Evolutionary conservation across 306 rosid species (phyloP).

Genomic region (Quercus cerris): DNA sequence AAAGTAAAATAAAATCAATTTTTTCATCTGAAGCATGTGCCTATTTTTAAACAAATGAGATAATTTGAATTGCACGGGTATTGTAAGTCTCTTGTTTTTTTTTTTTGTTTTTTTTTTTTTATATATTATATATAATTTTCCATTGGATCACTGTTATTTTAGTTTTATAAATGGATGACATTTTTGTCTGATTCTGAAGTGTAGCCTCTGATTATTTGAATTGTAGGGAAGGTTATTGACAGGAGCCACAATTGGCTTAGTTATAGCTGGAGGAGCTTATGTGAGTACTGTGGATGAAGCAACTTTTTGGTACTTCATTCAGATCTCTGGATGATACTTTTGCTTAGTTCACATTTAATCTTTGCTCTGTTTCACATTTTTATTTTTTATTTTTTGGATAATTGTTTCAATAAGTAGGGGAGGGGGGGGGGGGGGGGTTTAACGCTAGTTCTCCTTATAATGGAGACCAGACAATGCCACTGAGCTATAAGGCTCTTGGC

Average conservation of each 20-base stretch:
- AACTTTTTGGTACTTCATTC: slow-evolving; percentile 89
- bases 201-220: slow-evolving; percentile 22
- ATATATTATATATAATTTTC: not conserved
- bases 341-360: not conserved
- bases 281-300: slow-evolving; percentile 99
- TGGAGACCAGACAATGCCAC: too few species aligned
- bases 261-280: slow-evolving; percentile 95
- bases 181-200: slow-evolving; percentile 19
- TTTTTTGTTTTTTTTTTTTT: not conserved
- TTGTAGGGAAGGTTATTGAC: slow-evolving; percentile 78
- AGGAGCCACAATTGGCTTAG: slow-evolving; percentile 77
- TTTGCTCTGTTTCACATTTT: slow-evolving; percentile 12
- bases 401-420: too few species aligned
- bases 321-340: slow-evolving; percentile 25
- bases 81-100: not conserved
- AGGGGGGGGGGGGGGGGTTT: too few species aligned
- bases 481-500: not conserved
- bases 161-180: not conserved
- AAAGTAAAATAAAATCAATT: not conserved
- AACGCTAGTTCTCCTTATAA: too few species aligned
- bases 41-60: not conserved
- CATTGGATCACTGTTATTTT: not conserved
- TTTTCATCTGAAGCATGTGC: not conserved
- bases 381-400: too few species aligned
- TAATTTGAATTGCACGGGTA: not conserved